These are phyloP conservation scores for Canavalia gladiata DNA, from an alignment of 306 rosid species.

Conservation along the genomic window DNA sequence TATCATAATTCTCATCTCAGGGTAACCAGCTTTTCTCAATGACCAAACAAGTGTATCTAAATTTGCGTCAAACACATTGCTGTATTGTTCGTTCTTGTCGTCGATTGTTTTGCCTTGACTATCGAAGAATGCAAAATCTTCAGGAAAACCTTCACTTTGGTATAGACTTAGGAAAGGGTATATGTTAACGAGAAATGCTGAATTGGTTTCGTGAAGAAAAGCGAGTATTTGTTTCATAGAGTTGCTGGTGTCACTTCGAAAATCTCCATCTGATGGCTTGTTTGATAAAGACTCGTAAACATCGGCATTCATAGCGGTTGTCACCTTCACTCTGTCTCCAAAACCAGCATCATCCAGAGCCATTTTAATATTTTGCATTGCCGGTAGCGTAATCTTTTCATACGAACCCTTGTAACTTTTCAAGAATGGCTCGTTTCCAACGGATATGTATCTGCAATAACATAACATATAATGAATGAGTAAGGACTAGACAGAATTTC, in stretches of 20 bases:
- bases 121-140: slow-evolving; percentile 71
- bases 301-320: slow-evolving; percentile 75
- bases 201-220: slow-evolving; percentile 50
- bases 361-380: slow-evolving; percentile 72
- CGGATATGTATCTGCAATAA: slow-evolving; percentile 64
- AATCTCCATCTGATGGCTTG: slow-evolving; percentile 74
- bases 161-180: slow-evolving; percentile 86
- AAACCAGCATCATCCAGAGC: slow-evolving; percentile 70
- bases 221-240: slow-evolving; percentile 51
- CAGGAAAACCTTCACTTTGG: slow-evolving; percentile 55
- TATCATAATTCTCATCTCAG: slow-evolving; percentile 55
- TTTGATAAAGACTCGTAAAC: slow-evolving; percentile 63
- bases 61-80: slow-evolving; percentile 80
- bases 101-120: slow-evolving; percentile 14
- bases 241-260: slow-evolving; percentile 57
- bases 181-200: slow-evolving; percentile 79
- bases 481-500: background rate
- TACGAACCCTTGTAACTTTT: slow-evolving; percentile 59
- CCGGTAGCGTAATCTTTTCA: slow-evolving; percentile 58
- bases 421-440: slow-evolving; percentile 92
- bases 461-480: background rate
- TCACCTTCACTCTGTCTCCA: slow-evolving; percentile 66
- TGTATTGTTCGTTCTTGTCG: slow-evolving; percentile 59
- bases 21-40: slow-evolving; percentile 56
- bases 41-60: slow-evolving; percentile 73